Evolutionary conservation across 1,139 yeast species (phyloP), one percentile per base, ranked within the genome.

Genomic region (Scheffersomyces lignicola): DNA sequence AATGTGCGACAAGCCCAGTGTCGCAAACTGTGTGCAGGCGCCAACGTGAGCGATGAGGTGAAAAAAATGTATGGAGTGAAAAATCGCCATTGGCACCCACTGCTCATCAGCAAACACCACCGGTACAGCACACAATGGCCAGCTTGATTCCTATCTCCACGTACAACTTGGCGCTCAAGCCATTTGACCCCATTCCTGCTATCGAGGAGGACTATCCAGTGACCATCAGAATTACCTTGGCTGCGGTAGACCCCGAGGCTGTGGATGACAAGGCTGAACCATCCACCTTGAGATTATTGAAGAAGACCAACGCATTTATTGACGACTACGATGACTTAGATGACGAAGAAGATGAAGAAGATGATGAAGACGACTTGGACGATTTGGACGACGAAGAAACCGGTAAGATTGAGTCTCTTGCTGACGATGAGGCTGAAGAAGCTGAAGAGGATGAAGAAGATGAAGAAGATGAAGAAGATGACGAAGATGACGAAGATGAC

Each of bases 181-280:
- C 98, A 54, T 92, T 84, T 58, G 69, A 76, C 49, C 95, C 96
- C 48, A 80, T 80, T 34, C 89, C 90, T 42, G 96, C 97, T 45
- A 79, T 85, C 56, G 85, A 83, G 48, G 84, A 82, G 39, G 95
- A 85, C 43, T 81, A 80, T 59, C 96, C 97, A 36, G 83, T 86
- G 47, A 83, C 97, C 46, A 79, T 92, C 50, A 85, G 95, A 65
- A 63, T 92, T 56, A 90, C 97, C 39, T 78, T 92, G 76, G 98
- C 97, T 49, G 95, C 98, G 41, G 75, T 92, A 54, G 97, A 92
- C 65, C 95, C 96, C 44, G 86, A 80, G 56, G 69, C 84, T 28
- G 76, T 79, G 42, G 88, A 85, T 54, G 94, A 86, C 56, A 86
- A 86, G 55, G 82, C 74, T 48, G 79, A 75, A 50, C 97, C 97